A percentile compares a stretch with the other conserved stretches of the same genome.
These are phyloP conservation scores for Colletotrichum eremochloae DNA, from an alignment of 2,329 filamentous ascomycete species.

Conservation along the genomic window DNA sequence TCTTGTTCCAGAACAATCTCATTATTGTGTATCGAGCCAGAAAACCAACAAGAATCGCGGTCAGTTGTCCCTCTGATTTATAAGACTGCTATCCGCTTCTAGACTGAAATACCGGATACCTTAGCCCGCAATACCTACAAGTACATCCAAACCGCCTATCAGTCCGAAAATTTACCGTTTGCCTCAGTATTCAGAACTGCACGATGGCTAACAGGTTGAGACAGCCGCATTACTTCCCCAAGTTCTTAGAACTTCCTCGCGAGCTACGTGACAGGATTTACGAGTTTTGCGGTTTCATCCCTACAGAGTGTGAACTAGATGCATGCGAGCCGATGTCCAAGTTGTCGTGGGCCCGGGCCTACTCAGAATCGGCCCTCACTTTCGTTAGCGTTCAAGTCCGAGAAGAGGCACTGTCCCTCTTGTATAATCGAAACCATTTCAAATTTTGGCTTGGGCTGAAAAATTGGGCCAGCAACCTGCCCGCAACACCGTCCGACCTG, in stretches of 20 bases:
- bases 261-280: constrained; percentile 3
- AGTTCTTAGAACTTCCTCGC: neutral
- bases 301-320: neutral
- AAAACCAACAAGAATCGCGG: neutral
- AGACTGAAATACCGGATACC: neutral
- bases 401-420: neutral
- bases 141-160: neutral
- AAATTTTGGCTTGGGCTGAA: neutral
- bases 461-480: neutral
- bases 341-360: neutral
- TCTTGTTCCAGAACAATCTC: neutral
- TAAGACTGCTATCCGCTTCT: accelerated
- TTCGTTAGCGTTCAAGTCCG: neutral
- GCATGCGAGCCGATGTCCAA: neutral
- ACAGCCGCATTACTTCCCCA: neutral
- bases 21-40: neutral
- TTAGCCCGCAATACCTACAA: neutral
- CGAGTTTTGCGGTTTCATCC: neutral
- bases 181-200: neutral
- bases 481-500: neutral
- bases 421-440: neutral
- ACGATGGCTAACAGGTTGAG: neutral
- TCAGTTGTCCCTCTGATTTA: neutral
- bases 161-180: neutral
- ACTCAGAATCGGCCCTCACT: neutral